A percentile compares a stretch with the other conserved stretches of the same genome.
Evolutionary conservation across 495 filamentous ascomycete genomes (phyloP).

Genomic region (Platismatia glauca): DNA sequence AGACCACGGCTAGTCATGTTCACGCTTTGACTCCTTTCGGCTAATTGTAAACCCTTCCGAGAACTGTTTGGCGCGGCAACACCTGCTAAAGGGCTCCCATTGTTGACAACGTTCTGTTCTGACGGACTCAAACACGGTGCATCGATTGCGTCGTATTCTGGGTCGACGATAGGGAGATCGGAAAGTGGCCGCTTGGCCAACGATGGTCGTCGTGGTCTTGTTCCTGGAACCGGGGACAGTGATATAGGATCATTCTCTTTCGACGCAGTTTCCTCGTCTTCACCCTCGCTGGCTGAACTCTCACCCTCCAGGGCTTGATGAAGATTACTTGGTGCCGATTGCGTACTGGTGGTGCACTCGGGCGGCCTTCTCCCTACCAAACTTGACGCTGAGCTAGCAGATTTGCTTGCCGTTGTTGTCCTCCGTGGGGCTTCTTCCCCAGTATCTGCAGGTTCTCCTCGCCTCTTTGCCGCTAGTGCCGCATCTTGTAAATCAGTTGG

Average conservation of each 20-base stretch:
- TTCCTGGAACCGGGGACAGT: constrained; percentile 30
- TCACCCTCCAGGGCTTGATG: constrained; percentile 13
- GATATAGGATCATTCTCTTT: constrained; percentile 48
- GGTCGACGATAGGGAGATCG: constrained; percentile 23
- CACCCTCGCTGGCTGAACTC: constrained; percentile 19
- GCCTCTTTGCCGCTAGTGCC: constrained; percentile 47
- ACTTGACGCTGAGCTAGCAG: neutral
- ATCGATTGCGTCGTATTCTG: constrained; percentile 15
- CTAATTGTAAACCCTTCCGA: constrained; percentile 26
- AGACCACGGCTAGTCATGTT: constrained; percentile 22
- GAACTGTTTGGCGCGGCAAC: constrained; percentile 28
- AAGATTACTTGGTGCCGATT: constrained; percentile 23
- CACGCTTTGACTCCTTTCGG: constrained; percentile 23
- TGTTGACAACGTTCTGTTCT: constrained; percentile 38
- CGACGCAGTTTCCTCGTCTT: constrained; percentile 26
- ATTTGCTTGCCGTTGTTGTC: constrained; percentile 1
- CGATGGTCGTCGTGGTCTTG: constrained; percentile 32
- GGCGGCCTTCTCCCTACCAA: constrained; percentile 22
- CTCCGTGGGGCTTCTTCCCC: constrained; percentile 10
- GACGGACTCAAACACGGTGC: constrained; percentile 28
- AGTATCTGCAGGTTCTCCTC: constrained; percentile 46
- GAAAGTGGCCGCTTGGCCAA: constrained; percentile 36
- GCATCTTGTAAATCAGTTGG: constrained; percentile 36
- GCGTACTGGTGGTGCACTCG: constrained; percentile 9
- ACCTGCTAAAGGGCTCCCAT: constrained; percentile 12